Evolutionary conservation across 257 asterid species (phyloP), one percentile per base, ranked within the genome.

Genomic region (Prunella vulgaris): DNA sequence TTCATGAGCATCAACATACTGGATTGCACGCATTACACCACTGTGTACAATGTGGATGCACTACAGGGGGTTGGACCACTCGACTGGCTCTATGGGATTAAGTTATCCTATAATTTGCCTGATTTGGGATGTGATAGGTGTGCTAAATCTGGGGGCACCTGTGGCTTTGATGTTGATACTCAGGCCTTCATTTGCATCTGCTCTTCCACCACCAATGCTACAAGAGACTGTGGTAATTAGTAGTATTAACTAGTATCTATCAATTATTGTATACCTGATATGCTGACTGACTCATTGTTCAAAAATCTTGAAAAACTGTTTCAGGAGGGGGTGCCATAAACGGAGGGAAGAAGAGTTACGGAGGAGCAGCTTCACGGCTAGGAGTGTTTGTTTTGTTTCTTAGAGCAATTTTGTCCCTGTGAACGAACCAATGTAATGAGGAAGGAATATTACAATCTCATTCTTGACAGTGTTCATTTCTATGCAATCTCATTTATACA

Each of bases 111-210:
- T 27, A 73, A 79, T 12, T 70, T 84, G 12, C 95, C 97, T 1
- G 97, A 88, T 17, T 78, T 68, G 12, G 97, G 98, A 4, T 92
- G 98, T 21, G 90, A 60, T 0, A 81, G 82, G 5, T 92, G 98
- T n/a, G 53, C 64, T 3, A 83, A 70, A 37, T 86, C 97, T 0
- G 91, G 96, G 2, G 98, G 97, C 49, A 74, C 77, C 38, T 92
- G 98, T 37, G 98, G 98, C 20, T 92, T 81, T 69, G 96, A 92
- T 74, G 96, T 88, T n/a, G 98, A 90, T 52, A 89, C 96, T 42
- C 70, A 80, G 70, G 95, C 84, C 60, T 44, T 84, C 62, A 37
- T 77, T 68, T 92, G 98, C 84, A 76, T 92, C 71, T 90, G 96
- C 82, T 84, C 94, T 13, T 58, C 74, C 64, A 40, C 85, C 9